A percentile compares a stretch with the other conserved stretches of the same genome.
These are phyloP conservation scores for Panicum virgatum DNA, from an alignment of 202 grass and related monocot species.

Conservation along the genomic window DNA sequence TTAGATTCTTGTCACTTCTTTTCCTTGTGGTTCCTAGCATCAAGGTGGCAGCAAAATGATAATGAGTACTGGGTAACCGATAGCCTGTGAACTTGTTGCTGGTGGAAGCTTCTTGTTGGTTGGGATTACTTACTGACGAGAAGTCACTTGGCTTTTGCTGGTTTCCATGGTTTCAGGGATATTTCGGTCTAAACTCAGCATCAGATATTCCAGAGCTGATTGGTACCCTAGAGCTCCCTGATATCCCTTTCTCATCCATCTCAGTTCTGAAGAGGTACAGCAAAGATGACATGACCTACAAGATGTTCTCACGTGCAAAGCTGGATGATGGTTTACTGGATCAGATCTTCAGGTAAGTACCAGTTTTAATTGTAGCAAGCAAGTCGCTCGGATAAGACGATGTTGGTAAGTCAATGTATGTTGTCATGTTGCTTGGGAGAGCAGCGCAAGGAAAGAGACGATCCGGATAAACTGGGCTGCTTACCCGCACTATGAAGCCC, in stretches of 20 bases:
- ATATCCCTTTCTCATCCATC: constrained; percentile 77
- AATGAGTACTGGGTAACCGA: neutral
- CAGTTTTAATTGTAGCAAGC: neutral
- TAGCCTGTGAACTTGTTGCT: neutral
- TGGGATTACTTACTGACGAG: constrained; percentile 10
- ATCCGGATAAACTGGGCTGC: constrained; percentile 83
- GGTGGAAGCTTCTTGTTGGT: neutral
- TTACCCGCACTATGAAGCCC: constrained; percentile 84
- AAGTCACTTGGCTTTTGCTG: constrained; percentile 9
- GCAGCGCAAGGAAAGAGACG: constrained; percentile 67
- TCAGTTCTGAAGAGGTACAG: constrained; percentile 72
- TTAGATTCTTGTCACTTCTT: neutral
- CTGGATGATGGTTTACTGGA: constrained; percentile 63
- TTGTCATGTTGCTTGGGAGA: neutral
- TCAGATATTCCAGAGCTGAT: constrained; percentile 73
- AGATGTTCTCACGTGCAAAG: constrained; percentile 72
- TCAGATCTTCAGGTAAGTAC: constrained; percentile 73
- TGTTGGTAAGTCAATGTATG: neutral
- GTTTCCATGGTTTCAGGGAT: constrained; percentile 52
- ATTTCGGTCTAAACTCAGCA: constrained; percentile 66
- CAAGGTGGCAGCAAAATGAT: neutral
- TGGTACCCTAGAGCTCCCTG: constrained; percentile 72
- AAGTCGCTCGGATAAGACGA: neutral
- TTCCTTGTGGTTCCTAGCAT: neutral
- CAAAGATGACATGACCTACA: constrained; percentile 72